Evolutionary conservation across 768 basidiomycete species (phyloP).

Genomic region (Amyloporia xantha): DNA sequence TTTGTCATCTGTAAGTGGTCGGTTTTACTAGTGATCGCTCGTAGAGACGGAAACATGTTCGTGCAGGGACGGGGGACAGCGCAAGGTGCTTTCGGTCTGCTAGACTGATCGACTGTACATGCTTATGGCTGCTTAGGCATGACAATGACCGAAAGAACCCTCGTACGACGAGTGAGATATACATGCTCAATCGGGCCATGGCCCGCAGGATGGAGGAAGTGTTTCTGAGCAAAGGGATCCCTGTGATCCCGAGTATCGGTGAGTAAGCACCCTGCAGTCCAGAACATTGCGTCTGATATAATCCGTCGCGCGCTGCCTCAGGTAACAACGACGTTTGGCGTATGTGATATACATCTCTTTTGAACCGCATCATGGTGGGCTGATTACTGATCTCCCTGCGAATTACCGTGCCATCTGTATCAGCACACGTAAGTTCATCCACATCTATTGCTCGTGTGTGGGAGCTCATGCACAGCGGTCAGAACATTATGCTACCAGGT

Average conservation of each 20-base stretch:
- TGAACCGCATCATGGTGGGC: no score
- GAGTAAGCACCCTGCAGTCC: not conserved
- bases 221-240: slow-evolving; percentile 66
- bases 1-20: slow-evolving; percentile 72
- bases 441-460: slow-evolving; percentile 1
- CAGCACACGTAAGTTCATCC: slow-evolving; percentile 49
- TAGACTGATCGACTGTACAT: no score
- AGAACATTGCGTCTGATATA: not conserved
- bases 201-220: slow-evolving; percentile 63
- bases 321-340: slow-evolving; percentile 94
- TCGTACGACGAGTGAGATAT: slow-evolving; percentile 76
- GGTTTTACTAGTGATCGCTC: no score
- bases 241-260: slow-evolving; percentile 79
- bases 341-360: slow-evolving; percentile 33
- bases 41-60: not conserved
- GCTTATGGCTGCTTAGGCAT: slow-evolving; percentile 42
- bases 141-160: slow-evolving; percentile 81
- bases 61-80: slow-evolving; percentile 70
- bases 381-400: slow-evolving; percentile 5
- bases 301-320: slow-evolving; percentile 21
- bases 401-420: slow-evolving; percentile 14
- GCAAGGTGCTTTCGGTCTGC: slow-evolving; percentile 50
- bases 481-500: slow-evolving; percentile 69
- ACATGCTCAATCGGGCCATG: slow-evolving; percentile 60
- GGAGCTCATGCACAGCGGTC: not conserved